Percentiles rank a stretch among this genome's conserved stretches.
Conservation (phyloP, 805 yeast species). For the Yarrowia phangngaensis region DNA sequence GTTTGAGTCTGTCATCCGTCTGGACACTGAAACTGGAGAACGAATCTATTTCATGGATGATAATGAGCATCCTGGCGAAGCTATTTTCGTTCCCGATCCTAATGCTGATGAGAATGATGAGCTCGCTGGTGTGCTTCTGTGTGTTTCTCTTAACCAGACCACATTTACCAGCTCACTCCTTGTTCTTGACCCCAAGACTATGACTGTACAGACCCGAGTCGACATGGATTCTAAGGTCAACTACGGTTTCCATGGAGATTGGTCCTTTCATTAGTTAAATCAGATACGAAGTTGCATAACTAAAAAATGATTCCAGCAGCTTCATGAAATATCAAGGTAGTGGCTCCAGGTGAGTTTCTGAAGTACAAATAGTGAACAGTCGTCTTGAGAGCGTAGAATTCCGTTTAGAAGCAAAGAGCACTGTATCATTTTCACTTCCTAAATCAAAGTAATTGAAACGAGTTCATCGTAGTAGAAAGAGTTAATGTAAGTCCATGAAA, state of each 20-base stretch:
- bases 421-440: too few species aligned
- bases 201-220: conserved; percentile 1
- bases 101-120: not conserved
- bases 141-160: not conserved
- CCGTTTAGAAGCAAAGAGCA: too few species aligned
- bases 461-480: too few species aligned
- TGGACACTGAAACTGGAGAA: conserved; percentile 2
- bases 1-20: conserved; percentile 4
- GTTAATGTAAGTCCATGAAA: too few species aligned
- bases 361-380: too few species aligned
- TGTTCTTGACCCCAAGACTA: conserved; percentile 8
- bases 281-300: too few species aligned
- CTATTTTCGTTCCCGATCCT: conserved; percentile 18
- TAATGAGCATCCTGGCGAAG: conserved; percentile 16
- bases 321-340: too few species aligned
- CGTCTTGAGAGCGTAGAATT: too few species aligned
- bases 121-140: not conserved
- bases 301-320: too few species aligned
- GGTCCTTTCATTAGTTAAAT: too few species aligned
- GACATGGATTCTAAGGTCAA: conserved; percentile 13
- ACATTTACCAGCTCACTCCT: not conserved
- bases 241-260: conserved; percentile 6
- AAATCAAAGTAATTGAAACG: too few species aligned
- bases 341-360: too few species aligned
- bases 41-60: not conserved